A percentile compares a stretch with the other conserved stretches of the same genome.
phyloP scores from a whole-genome alignment of 2,329 filamentous ascomycete species.

The Pyricularia grisea region DNA sequence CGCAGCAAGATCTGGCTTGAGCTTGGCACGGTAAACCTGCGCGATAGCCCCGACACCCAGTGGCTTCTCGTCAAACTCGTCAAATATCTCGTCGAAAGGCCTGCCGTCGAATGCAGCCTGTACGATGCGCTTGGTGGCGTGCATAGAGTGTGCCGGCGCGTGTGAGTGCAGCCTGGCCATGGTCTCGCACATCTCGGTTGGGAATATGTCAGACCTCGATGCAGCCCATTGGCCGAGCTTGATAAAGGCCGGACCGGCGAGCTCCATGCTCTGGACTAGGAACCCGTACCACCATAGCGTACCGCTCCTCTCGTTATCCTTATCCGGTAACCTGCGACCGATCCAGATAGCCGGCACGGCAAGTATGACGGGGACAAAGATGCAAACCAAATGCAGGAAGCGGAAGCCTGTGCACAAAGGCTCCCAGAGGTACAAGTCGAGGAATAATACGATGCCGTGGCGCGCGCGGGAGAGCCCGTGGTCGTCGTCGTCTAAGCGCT shows the following conservation, averaged over 20 bases:
- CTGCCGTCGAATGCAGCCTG: constrained; percentile 72
- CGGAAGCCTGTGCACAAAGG: constrained; percentile 77
- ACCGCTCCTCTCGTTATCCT: constrained; percentile 67
- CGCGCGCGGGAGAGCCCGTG: constrained; percentile 47
- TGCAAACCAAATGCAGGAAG: constrained; percentile 77
- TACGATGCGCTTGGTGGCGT: constrained; percentile 69
- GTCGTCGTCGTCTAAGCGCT: constrained; percentile 54
- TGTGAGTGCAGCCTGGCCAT: constrained; percentile 96
- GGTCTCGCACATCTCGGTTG: constrained; percentile 78
- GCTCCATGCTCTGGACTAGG: constrained; percentile 81
- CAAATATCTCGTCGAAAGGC: constrained; percentile 83
- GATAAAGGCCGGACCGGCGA: constrained; percentile 91
- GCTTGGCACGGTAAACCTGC: constrained; percentile 92
- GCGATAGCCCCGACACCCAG: constrained; percentile 93
- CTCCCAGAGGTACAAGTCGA: constrained; percentile 71
- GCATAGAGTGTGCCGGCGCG: constrained; percentile 82
- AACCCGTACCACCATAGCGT: constrained; percentile 94
- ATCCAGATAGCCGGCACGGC: constrained; percentile 75
- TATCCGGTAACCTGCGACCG: constrained; percentile 51
- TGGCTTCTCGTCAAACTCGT: constrained; percentile 85
- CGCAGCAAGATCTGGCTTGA: constrained; percentile 68
- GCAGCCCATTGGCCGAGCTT: constrained; percentile 99
- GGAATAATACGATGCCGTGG: constrained; percentile 51
- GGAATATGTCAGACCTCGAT: constrained; percentile 92
- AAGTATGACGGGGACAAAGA: constrained; percentile 85